These are phyloP conservation scores for Periconia sp. DNA, from an alignment of 2,329 filamentous ascomycete species.

Conservation along the genomic window DNA sequence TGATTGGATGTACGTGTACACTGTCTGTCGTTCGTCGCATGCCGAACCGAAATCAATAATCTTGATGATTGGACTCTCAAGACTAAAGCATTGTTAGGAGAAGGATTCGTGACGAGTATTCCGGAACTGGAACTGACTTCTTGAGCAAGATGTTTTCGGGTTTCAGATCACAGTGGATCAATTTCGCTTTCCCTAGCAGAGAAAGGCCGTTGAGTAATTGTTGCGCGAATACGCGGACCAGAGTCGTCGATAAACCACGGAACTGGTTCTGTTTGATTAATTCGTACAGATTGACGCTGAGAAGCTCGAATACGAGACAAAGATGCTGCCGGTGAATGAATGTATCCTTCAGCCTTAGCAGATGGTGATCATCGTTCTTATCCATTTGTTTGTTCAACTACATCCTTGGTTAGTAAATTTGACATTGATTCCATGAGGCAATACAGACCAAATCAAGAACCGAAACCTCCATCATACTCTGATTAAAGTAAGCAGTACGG, in stretches of 20 bases:
- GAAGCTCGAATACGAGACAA: conserved; percentile 91
- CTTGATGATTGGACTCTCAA: conserved; percentile 99
- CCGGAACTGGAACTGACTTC: conserved; percentile 59
- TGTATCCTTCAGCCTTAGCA: conserved; percentile 91
- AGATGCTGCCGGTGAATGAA: conserved; percentile 98
- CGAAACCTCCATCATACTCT: conserved; percentile 99
- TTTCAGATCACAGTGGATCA: conserved; percentile 98
- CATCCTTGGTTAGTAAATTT: conserved; percentile 18
- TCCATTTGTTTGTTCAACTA: conserved; percentile 97
- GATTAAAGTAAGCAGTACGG: conserved; percentile 97
- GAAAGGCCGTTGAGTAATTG: conserved; percentile 91
- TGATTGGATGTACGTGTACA: conserved; percentile 99
- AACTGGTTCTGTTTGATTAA: conserved; percentile 99
- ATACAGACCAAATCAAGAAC: conserved; percentile 82
- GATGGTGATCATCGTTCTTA: conserved; percentile 98
- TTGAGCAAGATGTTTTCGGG: conserved; percentile 97
- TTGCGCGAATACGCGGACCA: conserved; percentile 96
- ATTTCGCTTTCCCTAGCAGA: conserved; percentile 88
- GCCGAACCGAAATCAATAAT: conserved; percentile 99
- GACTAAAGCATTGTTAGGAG: conserved; percentile 47
- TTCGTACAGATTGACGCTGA: conserved; percentile 97
- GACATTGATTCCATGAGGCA: neutral
- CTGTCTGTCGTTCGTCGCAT: conserved; percentile 96
- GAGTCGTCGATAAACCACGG: conserved; percentile 90
- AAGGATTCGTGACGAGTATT: neutral